A percentile compares a stretch with the other conserved stretches of the same genome.
phyloP scores from a whole-genome alignment of 495 filamentous ascomycete species.

The Penicillium coprophilum region DNA sequence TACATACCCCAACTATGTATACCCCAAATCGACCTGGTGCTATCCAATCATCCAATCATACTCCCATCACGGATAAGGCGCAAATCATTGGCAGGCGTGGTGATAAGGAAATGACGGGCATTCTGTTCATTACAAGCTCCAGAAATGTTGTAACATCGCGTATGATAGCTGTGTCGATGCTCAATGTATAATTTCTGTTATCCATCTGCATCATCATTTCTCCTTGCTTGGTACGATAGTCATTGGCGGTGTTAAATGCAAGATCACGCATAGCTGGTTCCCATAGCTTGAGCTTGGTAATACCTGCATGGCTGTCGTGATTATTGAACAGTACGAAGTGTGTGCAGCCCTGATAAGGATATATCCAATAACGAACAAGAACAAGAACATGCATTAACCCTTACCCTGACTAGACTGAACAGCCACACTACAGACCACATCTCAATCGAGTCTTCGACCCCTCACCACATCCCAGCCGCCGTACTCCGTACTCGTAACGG shows the following conservation, averaged over 20 bases:
- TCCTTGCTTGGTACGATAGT: constrained; percentile 56
- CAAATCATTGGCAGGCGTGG: constrained; percentile 60
- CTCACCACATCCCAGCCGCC: too few species aligned
- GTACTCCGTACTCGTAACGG: too few species aligned
- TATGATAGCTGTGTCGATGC: constrained; percentile 50
- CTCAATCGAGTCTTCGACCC: too few species aligned
- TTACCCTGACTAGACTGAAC: constrained; percentile 40
- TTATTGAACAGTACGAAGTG: constrained; percentile 49
- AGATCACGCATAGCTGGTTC: constrained; percentile 46
- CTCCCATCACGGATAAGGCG: constrained; percentile 66
- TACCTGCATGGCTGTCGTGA: constrained; percentile 48
- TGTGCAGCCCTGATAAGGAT: neutral
- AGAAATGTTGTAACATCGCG: constrained; percentile 49
- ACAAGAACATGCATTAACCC: constrained; percentile 5
- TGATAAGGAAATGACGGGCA: constrained; percentile 42
- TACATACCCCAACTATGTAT: neutral
- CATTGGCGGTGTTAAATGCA: constrained; percentile 52
- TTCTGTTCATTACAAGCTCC: constrained; percentile 48
- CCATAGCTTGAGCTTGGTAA: constrained; percentile 46
- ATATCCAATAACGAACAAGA: neutral
- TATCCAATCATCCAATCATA: constrained; percentile 4
- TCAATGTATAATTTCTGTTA: constrained; percentile 52
- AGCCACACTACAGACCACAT: too few species aligned
- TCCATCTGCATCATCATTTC: constrained; percentile 49
- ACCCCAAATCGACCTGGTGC: neutral